These are phyloP conservation scores for Aspergillus sp. DNA, from an alignment of 2,329 filamentous ascomycete genomes.

Conservation along the genomic window DNA sequence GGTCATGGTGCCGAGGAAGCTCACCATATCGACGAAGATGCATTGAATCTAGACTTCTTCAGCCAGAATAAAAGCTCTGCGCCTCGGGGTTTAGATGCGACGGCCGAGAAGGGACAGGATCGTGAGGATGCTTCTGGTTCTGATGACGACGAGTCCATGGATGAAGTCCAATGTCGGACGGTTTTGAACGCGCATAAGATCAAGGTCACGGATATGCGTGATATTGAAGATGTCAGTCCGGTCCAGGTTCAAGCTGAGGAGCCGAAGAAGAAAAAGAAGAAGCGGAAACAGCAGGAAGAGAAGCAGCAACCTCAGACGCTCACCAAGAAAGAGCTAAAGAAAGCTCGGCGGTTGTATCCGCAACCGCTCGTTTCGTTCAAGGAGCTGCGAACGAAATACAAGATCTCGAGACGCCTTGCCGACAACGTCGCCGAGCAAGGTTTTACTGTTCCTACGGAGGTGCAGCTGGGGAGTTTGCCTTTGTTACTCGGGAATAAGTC, in stretches of 20 bases:
- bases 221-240: constrained; percentile 43
- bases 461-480: constrained; percentile 85
- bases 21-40: constrained; percentile 27
- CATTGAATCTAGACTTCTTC: constrained; percentile 43
- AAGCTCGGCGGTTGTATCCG: constrained; percentile 67
- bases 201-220: constrained; percentile 78
- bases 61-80: constrained; percentile 34
- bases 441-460: constrained; percentile 87
- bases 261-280: constrained; percentile 59
- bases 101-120: constrained; percentile 24
- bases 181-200: constrained; percentile 79
- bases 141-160: constrained; percentile 49
- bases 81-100: constrained; percentile 17
- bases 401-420: constrained; percentile 72
- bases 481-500: constrained; percentile 65
- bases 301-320: constrained; percentile 33
- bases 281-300: constrained; percentile 51
- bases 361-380: constrained; percentile 78
- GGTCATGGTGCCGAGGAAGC: constrained; percentile 27
- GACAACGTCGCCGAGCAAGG: constrained; percentile 83
- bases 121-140: constrained; percentile 29
- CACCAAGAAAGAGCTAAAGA: constrained; percentile 55
- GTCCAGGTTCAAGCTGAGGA: constrained; percentile 35
- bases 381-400: constrained; percentile 71
- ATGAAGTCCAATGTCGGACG: constrained; percentile 73